phyloP scores from a whole-genome alignment of 371 early-diverging fungal genomes.

The Choanephora cucurbitarum region DNA sequence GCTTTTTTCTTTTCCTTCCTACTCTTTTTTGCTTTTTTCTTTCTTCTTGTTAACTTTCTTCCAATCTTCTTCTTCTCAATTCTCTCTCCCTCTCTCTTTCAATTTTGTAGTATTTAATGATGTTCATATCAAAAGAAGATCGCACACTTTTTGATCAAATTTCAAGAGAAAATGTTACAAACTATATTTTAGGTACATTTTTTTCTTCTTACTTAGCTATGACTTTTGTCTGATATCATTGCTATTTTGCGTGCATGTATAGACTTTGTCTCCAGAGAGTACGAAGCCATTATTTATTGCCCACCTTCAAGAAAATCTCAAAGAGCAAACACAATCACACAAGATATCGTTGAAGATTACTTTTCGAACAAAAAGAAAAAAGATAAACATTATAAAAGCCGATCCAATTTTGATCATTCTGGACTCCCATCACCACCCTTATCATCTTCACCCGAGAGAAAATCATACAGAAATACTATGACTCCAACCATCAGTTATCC shows the following conservation, averaged over 20 bases:
- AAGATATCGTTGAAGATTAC: neutral
- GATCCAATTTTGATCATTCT: neutral
- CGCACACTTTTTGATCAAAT: conserved; percentile 11
- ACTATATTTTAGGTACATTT: conserved; percentile 21
- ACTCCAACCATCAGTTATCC: neutral
- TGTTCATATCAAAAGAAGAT: conserved; percentile 3
- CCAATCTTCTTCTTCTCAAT: neutral
- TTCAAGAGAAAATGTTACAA: conserved; percentile 8
- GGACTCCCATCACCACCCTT: conserved; percentile 25
- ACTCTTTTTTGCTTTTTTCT: neutral
- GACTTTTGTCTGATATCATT: neutral
- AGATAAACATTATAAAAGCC: neutral
- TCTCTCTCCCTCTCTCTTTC: conserved; percentile 1
- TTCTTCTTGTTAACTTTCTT: neutral
- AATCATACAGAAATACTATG: neutral
- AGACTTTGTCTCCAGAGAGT: conserved; percentile 25
- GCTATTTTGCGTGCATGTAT: neutral
- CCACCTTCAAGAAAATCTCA: neutral
- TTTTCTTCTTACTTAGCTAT: too few species aligned
- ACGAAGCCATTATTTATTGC: conserved; percentile 17
- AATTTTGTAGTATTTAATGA: neutral
- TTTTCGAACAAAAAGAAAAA: conserved; percentile 2
- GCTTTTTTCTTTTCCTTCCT: neutral
- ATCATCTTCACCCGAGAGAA: conserved; percentile 16
- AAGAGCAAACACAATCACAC: neutral